Base-by-base conservation (phyloP, 2,329 filamentous ascomycete genomes). In the Microascus cirrosus region DNA sequence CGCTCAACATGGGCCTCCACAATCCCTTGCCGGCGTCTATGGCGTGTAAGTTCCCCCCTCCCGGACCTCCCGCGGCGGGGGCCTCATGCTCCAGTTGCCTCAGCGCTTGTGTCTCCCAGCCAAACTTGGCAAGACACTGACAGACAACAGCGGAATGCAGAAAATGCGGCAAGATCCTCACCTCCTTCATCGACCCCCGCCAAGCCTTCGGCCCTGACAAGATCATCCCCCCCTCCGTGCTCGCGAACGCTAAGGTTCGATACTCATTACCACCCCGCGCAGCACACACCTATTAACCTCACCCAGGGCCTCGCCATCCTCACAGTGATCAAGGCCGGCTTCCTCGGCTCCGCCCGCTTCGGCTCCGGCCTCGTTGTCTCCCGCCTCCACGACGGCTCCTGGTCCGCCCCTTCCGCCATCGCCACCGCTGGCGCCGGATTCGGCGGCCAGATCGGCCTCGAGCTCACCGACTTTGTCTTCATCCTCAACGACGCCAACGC, bases 201-300 rank as follows among this genome's bases (percentile, higher is more conserved):
- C 93, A 97, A 76, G 77, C 93, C 22, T 96, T 97, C 71, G 91
- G 93, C 6, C 93, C 94, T 58, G 94, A 97, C 73, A 97, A 97
- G 73, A 86, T 99, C 70, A 99, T 99, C 65, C 94, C 94, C 55
- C 92, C 93, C 8, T 82, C 86, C 56, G 82, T 99, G 65, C 85
- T 99, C 65, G 87, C 88, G 63, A 90, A 90, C 71, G 94, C 94
- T 67, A 96, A 99, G 84, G 88, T 90, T 74, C 5, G 25, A 65
- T 55, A 15, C 54, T 45, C 53, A 55, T 61, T 52, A 35, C 34
- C 60, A 35, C 45, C 22, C 45, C 10, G 45, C 25, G 25, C 13
- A 50, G n/a, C 45, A 20, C 42, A 10, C 42, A 48, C 42, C 18
- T 20, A 18, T 22, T 54, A 34, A 55, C 15, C 39, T 45, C 22